Evolutionary conservation across 2,329 filamentous ascomycete genomes (phyloP).

Genomic region (Xylariaceae sp.): DNA sequence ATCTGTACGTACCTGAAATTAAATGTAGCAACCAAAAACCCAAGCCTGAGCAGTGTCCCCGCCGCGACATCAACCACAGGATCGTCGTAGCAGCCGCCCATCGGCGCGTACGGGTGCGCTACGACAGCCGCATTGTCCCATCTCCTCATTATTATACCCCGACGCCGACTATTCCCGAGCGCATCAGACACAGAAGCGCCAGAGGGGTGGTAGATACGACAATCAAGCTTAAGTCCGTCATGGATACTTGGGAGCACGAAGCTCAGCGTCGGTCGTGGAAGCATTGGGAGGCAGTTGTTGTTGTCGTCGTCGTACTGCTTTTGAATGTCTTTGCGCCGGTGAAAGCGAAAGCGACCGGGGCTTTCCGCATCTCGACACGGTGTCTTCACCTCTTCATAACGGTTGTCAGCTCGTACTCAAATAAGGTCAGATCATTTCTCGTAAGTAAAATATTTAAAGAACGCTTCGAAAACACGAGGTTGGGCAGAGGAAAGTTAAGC

Average conservation of each 20-base stretch:
- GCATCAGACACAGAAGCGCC: too few relatives aligned
- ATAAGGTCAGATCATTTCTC: too few relatives aligned
- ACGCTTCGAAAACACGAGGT: too few relatives aligned
- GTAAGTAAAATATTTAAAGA: too few relatives aligned
- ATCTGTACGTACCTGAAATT: constrained; percentile 65
- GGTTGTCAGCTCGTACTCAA: too few relatives aligned
- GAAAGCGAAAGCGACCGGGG: too few relatives aligned
- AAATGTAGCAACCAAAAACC: constrained; percentile 79
- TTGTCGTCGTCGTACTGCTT: too few relatives aligned
- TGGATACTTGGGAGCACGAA: constrained; percentile 83
- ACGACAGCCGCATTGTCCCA: constrained; percentile 51
- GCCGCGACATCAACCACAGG: constrained; percentile 66
- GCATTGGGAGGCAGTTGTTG: too few relatives aligned
- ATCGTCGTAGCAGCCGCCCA: constrained; percentile 85
- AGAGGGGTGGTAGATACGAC: constrained; percentile 75
- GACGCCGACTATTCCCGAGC: constrained; percentile 30
- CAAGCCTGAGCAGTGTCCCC: constrained; percentile 60
- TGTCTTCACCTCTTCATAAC: too few relatives aligned
- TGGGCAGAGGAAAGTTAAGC: too few relatives aligned
- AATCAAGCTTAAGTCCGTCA: constrained; percentile 71
- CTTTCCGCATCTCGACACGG: too few relatives aligned
- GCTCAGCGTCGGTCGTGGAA: constrained; percentile 55
- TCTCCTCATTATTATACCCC: constrained; percentile 36
- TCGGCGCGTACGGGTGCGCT: constrained; percentile 84
- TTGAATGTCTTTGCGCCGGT: too few relatives aligned